Evolutionary conservation across 202 grass and related monocot genomes (phyloP).

Genomic region (Sporobolus alterniflorus): DNA sequence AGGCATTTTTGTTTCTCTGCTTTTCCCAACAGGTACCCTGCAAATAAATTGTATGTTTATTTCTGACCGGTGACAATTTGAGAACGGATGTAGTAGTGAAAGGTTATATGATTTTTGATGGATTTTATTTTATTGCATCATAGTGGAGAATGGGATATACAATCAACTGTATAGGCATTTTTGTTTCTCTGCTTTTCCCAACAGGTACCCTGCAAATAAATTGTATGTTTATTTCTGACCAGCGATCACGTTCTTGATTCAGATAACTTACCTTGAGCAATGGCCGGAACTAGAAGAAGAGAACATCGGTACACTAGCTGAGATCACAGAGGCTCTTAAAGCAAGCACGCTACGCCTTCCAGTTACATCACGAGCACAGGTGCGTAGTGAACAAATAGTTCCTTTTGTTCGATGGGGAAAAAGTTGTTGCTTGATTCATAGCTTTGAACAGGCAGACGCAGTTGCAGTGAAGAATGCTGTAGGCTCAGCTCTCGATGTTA

Average conservation of each 20-base stretch:
- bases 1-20: neutral
- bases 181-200: slow-evolving; percentile 10
- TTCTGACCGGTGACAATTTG: no score
- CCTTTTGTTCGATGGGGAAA: neutral
- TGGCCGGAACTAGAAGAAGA: slow-evolving; percentile 63
- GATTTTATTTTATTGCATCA: neutral
- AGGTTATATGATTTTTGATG: neutral
- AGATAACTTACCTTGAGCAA: slow-evolving; percentile 69
- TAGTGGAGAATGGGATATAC: neutral
- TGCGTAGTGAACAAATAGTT: neutral
- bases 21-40: neutral
- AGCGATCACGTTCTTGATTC: slow-evolving; percentile 15
- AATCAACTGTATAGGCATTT: neutral
- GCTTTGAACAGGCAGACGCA: slow-evolving; percentile 54
- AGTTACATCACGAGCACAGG: slow-evolving; percentile 70
- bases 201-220: neutral
- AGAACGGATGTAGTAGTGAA: neutral
- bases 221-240: neutral
- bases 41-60: neutral
- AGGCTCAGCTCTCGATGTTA: slow-evolving; percentile 61
- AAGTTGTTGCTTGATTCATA: slow-evolving; percentile 1
- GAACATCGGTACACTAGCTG: slow-evolving; percentile 46
- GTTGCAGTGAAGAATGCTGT: slow-evolving; percentile 66
- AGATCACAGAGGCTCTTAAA: slow-evolving; percentile 51
- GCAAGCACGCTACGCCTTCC: slow-evolving; percentile 69